Evolutionary conservation across 1,284 basidiomycete species (phyloP).

Genomic region (Rhodofomes roseus): DNA sequence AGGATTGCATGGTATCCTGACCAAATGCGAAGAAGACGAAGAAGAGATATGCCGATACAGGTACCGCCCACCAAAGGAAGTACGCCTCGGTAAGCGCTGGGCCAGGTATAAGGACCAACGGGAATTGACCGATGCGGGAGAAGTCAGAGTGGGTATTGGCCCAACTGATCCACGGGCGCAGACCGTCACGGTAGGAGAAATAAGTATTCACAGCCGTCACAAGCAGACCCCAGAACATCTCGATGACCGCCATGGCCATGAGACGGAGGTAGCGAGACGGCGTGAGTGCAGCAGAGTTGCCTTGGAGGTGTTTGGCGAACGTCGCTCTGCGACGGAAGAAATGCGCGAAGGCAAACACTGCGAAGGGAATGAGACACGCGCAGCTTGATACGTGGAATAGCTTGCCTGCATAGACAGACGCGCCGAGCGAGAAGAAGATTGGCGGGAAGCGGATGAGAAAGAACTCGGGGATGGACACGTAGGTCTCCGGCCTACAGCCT

Average conservation of each 20-base stretch:
- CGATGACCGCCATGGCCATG: conserved; percentile 41
- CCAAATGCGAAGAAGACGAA: conserved; percentile 23
- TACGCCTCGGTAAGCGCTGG: neutral
- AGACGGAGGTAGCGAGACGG: conserved; percentile 45
- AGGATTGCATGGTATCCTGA: conserved; percentile 16
- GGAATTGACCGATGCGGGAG: conserved; percentile 34
- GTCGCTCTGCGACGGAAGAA: neutral
- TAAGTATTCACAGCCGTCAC: conserved; percentile 24
- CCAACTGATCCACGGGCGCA: conserved; percentile 53
- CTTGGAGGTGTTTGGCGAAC: neutral
- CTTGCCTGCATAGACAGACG: conserved; percentile 20
- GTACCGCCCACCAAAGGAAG: conserved; percentile 32
- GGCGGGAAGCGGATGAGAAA: conserved; percentile 21
- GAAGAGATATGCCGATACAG: conserved; percentile 37
- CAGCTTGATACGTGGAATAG: neutral
- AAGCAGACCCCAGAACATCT: conserved; percentile 32
- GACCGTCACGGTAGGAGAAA: conserved; percentile 19
- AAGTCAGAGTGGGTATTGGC: conserved; percentile 49
- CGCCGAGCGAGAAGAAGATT: conserved; percentile 16
- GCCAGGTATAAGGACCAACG: conserved; percentile 27
- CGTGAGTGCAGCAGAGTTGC: conserved; percentile 29
- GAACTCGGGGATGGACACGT: conserved; percentile 19
- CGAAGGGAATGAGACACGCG: neutral
- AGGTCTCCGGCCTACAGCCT: conserved; percentile 23
- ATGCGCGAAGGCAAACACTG: conserved; percentile 31